Evolutionary conservation across 768 basidiomycete genomes (phyloP).

Genomic region (Amanita brunnescens): DNA sequence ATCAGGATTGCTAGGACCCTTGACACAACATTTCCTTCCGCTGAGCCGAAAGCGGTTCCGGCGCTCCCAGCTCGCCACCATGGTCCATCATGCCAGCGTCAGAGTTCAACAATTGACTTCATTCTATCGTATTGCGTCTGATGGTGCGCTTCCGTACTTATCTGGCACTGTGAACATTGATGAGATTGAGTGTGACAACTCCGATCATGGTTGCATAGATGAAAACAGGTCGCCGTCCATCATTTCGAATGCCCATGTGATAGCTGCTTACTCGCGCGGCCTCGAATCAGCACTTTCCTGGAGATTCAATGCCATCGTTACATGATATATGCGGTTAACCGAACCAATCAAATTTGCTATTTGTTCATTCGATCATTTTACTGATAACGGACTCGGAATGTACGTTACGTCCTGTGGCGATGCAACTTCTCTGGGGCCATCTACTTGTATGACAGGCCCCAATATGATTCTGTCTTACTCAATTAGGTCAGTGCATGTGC

Average conservation of each 20-base stretch:
- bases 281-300: conserved; percentile 18
- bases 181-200: too few species aligned
- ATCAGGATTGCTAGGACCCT: neutral
- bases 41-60: neutral
- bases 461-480: neutral
- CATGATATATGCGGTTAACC: conserved; percentile 72
- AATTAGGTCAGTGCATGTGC: conserved; percentile 39
- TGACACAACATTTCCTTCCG: neutral
- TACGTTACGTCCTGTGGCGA: too few species aligned
- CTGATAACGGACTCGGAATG: too few species aligned
- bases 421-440: conserved; percentile 64
- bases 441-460: conserved; percentile 34
- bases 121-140: conserved; percentile 62
- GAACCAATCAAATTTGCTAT: conserved; percentile 8
- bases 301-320: conserved; percentile 65
- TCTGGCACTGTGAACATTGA: too few species aligned
- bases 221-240: too few species aligned
- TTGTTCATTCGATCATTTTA: too few species aligned
- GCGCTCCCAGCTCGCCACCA: conserved; percentile 7
- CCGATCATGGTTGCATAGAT: too few species aligned
- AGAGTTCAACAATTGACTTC: conserved; percentile 48
- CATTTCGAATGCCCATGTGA: conserved; percentile 64
- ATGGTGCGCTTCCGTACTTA: conserved; percentile 33
- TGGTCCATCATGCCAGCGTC: conserved; percentile 38
- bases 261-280: too few species aligned